These are phyloP conservation scores for Neurospora sp. DNA, from an alignment of 495 filamentous ascomycete species.

Conservation along the genomic window DNA sequence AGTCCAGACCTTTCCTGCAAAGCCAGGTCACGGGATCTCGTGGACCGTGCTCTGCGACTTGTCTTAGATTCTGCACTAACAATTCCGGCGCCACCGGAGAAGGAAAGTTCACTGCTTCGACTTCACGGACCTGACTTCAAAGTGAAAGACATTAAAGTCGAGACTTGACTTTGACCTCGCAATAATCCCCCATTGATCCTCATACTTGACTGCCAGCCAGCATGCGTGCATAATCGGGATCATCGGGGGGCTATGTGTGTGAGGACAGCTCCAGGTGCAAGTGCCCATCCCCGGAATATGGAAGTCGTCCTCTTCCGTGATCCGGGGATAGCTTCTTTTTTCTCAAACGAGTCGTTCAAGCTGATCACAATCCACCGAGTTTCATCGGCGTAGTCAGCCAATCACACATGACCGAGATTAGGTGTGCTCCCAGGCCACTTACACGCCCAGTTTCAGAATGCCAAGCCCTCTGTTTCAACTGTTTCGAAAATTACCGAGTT, in stretches of 20 bases:
- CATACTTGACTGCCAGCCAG: too few species aligned
- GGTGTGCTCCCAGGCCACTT: background rate
- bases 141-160: too few species aligned
- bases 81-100: background rate
- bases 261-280: background rate
- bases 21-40: background rate
- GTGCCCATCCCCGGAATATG: background rate
- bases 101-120: too few species aligned
- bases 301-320: background rate
- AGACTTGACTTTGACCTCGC: too few species aligned
- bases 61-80: background rate
- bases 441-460: background rate
- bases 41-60: background rate
- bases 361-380: background rate
- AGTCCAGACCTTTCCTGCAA: background rate
- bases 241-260: background rate
- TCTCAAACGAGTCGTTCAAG: background rate
- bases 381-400: background rate
- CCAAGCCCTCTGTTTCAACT: background rate
- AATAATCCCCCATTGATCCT: too few species aligned
- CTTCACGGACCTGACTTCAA: too few species aligned
- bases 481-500: background rate
- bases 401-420: background rate
- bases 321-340: background rate
- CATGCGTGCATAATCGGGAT: background rate